Evolutionary conservation across 2,329 filamentous ascomycete genomes (phyloP), one percentile per base, ranked within the genome.

Genomic region (Penicillium sp.): DNA sequence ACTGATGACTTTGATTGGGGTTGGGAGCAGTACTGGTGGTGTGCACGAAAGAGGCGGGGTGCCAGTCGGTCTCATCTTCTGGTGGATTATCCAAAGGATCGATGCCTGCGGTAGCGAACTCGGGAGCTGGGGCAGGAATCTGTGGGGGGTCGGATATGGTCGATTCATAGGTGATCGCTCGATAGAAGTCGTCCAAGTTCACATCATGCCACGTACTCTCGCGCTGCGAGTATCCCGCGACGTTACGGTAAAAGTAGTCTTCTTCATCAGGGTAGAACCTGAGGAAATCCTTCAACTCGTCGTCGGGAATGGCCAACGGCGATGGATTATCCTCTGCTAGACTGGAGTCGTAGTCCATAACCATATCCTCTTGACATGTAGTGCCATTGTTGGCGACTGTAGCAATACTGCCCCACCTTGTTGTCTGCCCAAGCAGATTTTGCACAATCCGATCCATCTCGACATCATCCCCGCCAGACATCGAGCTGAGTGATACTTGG

Each of bases 221-320:
- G 32, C 29, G 29, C 3, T 46, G 49, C 7, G 51, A 39, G 18
- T 51, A 39, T 2, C 53, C 35, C 13, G 39, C 33, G 29, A 49
- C 49, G 36, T 51, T 48, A 11, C 53, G 46, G 9, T 55, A 54
- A 24, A 57, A 55, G 29, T 52, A 54, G 41, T 57, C 54, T 26
- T 58, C 60, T 25, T 62, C 55, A 28, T 61, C 63, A 0, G 59
- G 57, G 46, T 68, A 68, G 18, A 68, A 68, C 29, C 55, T 61
- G 24, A 62, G 52, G n/a, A 63, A 60, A 35, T 69, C 63, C 37
- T 66, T 62, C 5, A 60, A 50, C 13, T 68, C 64, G 26, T 63
- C 57, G 28, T 65, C 62, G 7, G 49, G 43, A 6, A 46, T 45
- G 1, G 53, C 50, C 1, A 53, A 47, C 2, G 52, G 50, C 7